phyloP scores from a whole-genome alignment of 2,329 filamentous ascomycete genomes.

The Didymellaceae sp. region DNA sequence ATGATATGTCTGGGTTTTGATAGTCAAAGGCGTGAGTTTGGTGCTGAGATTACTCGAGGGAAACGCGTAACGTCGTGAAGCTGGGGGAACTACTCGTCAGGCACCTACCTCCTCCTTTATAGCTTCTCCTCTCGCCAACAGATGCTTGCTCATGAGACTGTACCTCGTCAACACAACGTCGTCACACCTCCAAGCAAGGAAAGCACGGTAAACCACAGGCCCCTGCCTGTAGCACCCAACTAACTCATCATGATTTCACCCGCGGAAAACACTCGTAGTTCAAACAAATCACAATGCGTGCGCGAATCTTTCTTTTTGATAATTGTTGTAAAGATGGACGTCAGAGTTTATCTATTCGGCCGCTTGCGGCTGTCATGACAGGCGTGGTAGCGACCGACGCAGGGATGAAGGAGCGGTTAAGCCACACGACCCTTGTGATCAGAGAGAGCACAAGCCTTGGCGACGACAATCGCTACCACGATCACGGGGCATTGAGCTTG shows the following conservation, averaged over 20 bases:
- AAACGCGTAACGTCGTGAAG: neutral
- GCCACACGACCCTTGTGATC: neutral
- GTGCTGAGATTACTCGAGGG: neutral
- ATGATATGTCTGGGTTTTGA: neutral
- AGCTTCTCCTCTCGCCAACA: neutral
- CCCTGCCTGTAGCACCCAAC: slow-evolving; percentile 5
- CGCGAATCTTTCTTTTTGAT: neutral
- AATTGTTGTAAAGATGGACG: neutral
- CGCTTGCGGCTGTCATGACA: slow-evolving; percentile 3
- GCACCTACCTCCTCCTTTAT: slow-evolving; percentile 1
- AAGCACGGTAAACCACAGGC: neutral
- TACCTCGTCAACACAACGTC: slow-evolving; percentile 6
- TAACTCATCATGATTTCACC: slow-evolving; percentile 6
- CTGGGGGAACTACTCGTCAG: too few species aligned
- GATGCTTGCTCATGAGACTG: neutral
- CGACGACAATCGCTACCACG: slow-evolving; percentile 3
- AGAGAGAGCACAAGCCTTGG: neutral
- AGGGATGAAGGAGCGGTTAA: neutral
- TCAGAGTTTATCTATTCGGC: slow-evolving; percentile 1
- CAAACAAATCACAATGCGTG: neutral
- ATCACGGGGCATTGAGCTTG: neutral
- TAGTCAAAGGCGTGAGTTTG: neutral
- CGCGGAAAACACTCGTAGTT: neutral
- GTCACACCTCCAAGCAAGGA: slow-evolving; percentile 13
- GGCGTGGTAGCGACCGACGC: neutral